Base-by-base conservation (phyloP, 768 basidiomycete species). In the Lentinula detonsa region DNA sequence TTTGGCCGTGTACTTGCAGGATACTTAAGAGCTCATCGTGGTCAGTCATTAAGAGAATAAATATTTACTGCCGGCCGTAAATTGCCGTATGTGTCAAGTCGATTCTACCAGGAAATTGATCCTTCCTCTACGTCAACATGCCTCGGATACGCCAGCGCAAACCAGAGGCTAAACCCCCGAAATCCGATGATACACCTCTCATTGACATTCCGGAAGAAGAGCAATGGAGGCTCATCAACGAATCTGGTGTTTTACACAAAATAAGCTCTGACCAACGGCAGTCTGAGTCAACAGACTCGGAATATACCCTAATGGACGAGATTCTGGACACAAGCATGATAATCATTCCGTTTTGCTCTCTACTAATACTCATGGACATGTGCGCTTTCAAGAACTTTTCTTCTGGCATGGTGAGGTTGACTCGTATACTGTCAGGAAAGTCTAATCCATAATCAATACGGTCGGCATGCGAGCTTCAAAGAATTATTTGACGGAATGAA, bases 351-450 rank as follows among this genome's bases (percentile, higher is more conserved):
- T 84, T 89, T 66, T 84, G 84, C 2, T 93, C 86, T 68, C 74
- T 93, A 54, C 76, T 93, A 42, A 67, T 93, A 15, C 74, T 92
- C 76, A 91, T 94, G 90, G 87, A 92, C 68, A 89, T 93, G 92
- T 94, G 69, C 67, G 90, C 75, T 1, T 18, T 61, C 9, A 39
- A 15, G 34, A 34, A 48, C 42, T 34, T 59, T 34, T 15, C 3
- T n/a, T 10, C 8, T 23, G n/a, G 35, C 4, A 16, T 35, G n/a
- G 37, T 52, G 37, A 45, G 56, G 39, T 60, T 53, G 39, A 37
- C 13, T 59, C 46, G 53, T 61, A 52, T 34, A 56, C 57, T 18
- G 57, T 56, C 18, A 49, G 18, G 34, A 58, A 65, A 94, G 92
- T 61, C 75, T 93, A 48, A 82, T 91, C 49, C 90, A 90, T 67